Evolutionary conservation across 257 asterid genomes (phyloP).

Genomic region (Jasminum sambac): DNA sequence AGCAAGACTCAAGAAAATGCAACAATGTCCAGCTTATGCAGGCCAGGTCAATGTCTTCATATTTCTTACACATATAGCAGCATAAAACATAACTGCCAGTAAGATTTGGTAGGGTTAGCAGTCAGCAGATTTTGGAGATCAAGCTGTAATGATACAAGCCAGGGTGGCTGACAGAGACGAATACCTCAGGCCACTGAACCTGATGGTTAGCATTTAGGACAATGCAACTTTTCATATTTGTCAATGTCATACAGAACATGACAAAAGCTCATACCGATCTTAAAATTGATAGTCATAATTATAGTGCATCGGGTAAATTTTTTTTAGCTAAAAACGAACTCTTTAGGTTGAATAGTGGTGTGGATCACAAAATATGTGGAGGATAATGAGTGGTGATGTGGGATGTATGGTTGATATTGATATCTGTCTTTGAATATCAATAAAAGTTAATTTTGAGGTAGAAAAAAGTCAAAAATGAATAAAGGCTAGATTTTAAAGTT

Average conservation of each 20-base stretch:
- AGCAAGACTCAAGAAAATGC: not conserved
- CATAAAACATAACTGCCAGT: not conserved
- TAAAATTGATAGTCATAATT: too few species aligned
- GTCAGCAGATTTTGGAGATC: not conserved
- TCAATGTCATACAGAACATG: not conserved
- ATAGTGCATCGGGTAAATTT: too few species aligned
- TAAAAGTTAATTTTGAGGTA: too few species aligned
- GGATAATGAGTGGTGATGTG: too few species aligned
- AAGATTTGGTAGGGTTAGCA: not conserved
- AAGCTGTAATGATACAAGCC: not conserved
- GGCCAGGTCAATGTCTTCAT: not conserved
- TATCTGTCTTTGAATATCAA: too few species aligned
- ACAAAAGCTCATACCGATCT: not conserved
- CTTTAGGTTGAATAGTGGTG: too few species aligned
- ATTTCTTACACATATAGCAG: not conserved
- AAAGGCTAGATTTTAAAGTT: not conserved
- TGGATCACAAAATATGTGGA: too few species aligned
- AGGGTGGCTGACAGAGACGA: not conserved
- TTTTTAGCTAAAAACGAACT: too few species aligned
- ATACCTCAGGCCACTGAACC: not conserved
- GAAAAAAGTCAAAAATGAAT: too few species aligned
- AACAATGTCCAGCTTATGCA: not conserved
- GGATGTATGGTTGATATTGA: too few species aligned
- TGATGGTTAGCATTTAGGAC: not conserved
- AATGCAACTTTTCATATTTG: not conserved